Percentiles rank a stretch among this genome's conserved stretches.
Evolutionary conservation across 345 rosid genomes (phyloP).

Genomic region (Brassica cretica): DNA sequence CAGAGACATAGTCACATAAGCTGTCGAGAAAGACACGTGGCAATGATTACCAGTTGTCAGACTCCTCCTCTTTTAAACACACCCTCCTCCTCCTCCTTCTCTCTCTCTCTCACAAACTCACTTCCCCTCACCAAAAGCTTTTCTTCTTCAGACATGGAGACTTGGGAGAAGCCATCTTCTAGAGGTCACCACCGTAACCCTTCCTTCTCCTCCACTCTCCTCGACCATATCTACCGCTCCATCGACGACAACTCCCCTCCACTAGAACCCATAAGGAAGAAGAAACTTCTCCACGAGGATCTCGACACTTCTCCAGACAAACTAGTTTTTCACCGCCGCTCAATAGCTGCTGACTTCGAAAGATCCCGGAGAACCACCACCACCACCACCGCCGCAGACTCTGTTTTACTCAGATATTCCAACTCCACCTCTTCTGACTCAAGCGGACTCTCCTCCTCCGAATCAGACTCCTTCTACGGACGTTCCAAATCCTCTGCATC

Average conservation of each 20-base stretch:
- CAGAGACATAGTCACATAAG: conserved; percentile 35
- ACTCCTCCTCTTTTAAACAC: conserved; percentile 31
- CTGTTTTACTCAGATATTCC: conserved; percentile 45
- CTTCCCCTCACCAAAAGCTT: conserved; percentile 18
- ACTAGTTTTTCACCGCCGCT: conserved; percentile 44
- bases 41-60: conserved; percentile 34
- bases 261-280: conserved; percentile 13
- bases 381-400: conserved; percentile 24
- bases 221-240: conserved; percentile 78
- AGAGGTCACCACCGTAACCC: conserved; percentile 46
- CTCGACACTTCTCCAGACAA: conserved; percentile 23
- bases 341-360: conserved; percentile 46
- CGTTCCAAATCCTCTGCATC: conserved; percentile 29
- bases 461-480: conserved; percentile 53
- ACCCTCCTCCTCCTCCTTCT: conserved; percentile 20
- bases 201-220: conserved; percentile 85
- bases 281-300: conserved; percentile 14
- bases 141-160: conserved; percentile 43
- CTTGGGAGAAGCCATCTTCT: conserved; percentile 42
- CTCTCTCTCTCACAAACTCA: conserved; percentile 7
- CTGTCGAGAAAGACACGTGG: conserved; percentile 46
- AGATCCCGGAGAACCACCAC: conserved; percentile 23
- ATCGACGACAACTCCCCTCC: conserved; percentile 55
- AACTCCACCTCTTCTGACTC: conserved; percentile 76
- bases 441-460: conserved; percentile 76